These are phyloP conservation scores for Albatrellus ellisii DNA, from an alignment of 768 basidiomycete species.

Conservation along the genomic window DNA sequence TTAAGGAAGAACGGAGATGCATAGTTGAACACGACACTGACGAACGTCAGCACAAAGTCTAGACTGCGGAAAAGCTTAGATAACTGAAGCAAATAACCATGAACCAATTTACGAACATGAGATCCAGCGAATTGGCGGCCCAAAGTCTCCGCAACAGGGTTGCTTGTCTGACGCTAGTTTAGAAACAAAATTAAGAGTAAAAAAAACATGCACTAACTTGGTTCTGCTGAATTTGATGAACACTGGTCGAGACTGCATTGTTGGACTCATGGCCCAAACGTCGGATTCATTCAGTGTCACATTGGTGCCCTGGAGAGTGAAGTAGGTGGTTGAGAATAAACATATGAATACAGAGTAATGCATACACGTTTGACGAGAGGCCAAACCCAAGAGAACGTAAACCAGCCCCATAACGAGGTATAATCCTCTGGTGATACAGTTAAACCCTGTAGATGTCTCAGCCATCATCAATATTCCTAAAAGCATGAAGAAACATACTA, in stretches of 20 bases:
- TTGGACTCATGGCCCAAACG: neutral
- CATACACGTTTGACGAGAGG: constrained; percentile 30
- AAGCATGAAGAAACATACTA: constrained; percentile 32
- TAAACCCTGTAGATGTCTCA: neutral
- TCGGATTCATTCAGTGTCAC: neutral
- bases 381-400: constrained; percentile 53
- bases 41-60: constrained; percentile 54
- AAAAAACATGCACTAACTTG: constrained; percentile 6
- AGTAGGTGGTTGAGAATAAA: neutral
- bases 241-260: neutral
- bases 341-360: neutral
- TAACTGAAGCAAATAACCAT: neutral
- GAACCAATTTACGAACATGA: constrained; percentile 17
- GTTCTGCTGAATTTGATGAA: constrained; percentile 24
- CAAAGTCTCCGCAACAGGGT: constrained; percentile 33
- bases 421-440: constrained; percentile 29
- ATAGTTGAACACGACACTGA: constrained; percentile 68
- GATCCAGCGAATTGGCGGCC: constrained; percentile 32
- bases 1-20: constrained; percentile 79
- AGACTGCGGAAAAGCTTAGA: constrained; percentile 18
- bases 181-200: neutral
- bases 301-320: neutral
- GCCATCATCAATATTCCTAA: neutral
- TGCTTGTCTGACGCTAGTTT: constrained; percentile 7
- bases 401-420: constrained; percentile 46